Evolutionary conservation across 306 rosid species (phyloP).

Genomic region (Inga laurina): DNA sequence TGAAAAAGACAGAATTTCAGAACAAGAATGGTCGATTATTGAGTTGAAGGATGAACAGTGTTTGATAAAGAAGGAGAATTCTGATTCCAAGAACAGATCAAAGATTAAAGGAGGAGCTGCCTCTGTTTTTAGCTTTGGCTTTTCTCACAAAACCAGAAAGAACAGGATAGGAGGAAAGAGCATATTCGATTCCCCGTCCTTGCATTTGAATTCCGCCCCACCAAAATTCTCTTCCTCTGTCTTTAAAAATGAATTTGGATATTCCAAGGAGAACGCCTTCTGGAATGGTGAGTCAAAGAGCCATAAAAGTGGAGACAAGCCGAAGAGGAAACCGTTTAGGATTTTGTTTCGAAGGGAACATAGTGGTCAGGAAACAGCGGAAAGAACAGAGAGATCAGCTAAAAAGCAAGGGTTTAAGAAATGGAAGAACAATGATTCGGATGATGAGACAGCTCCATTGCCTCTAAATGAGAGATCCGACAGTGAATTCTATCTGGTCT

Average conservation of each 20-base stretch:
- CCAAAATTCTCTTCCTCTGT: constrained; percentile 24
- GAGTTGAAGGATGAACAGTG: constrained; percentile 78
- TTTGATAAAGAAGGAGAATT: constrained; percentile 49
- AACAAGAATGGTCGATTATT: constrained; percentile 85
- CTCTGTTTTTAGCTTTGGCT: constrained; percentile 67
- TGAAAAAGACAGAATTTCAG: constrained; percentile 48
- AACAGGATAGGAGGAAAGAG: constrained; percentile 65
- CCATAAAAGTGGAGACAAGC: constrained; percentile 49
- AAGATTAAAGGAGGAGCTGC: constrained; percentile 84
- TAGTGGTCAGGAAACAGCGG: constrained; percentile 33
- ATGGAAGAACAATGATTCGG: constrained; percentile 73
- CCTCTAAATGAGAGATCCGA: constrained; percentile 69
- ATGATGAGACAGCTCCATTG: constrained; percentile 81
- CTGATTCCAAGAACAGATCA: constrained; percentile 51
- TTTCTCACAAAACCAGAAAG: constrained; percentile 52
- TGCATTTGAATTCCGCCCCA: constrained; percentile 1
- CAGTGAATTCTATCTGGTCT: constrained; percentile 42
- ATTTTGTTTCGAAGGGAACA: constrained; percentile 71
- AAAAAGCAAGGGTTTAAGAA: constrained; percentile 77
- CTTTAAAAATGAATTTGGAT: constrained; percentile 26
- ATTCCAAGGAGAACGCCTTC: constrained; percentile 41
- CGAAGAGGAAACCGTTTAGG: constrained; percentile 74
- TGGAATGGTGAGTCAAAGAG: constrained; percentile 39
- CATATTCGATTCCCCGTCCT: constrained; percentile 54
- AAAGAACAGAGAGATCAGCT: constrained; percentile 45